These are phyloP conservation scores for Coffea humblotiana DNA, from an alignment of 305 asterid genomes.

Conservation along the genomic window DNA sequence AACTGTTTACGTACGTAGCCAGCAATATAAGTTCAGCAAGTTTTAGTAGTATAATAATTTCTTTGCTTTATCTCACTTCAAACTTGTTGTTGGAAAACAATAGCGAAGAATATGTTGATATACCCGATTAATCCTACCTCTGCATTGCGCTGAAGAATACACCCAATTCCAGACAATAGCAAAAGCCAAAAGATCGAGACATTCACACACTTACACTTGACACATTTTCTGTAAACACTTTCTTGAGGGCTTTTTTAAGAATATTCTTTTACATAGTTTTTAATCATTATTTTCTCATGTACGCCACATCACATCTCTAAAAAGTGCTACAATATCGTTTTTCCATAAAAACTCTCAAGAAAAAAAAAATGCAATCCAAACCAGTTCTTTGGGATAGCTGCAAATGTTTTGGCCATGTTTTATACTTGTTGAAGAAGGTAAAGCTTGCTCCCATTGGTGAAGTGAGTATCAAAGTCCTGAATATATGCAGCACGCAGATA, in stretches of 20 bases:
- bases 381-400: not conserved
- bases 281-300: too few species aligned
- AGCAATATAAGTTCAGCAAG: not conserved
- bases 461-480: not conserved
- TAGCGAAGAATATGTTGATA: not conserved
- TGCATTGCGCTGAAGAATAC: not conserved
- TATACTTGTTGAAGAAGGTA: not conserved
- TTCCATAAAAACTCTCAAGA: too few species aligned
- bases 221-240: too few species aligned
- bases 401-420: not conserved
- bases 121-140: not conserved
- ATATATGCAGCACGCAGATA: not conserved
- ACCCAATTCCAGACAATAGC: not conserved
- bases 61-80: not conserved
- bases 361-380: too few species aligned
- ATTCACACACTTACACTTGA: too few species aligned
- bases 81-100: not conserved
- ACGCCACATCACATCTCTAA: too few species aligned
- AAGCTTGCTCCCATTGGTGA: not conserved
- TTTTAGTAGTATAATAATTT: too few species aligned
- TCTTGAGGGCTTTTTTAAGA: too few species aligned
- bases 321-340: too few species aligned
- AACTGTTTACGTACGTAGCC: not conserved
- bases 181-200: not conserved
- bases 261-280: too few species aligned